Evolutionary conservation across 306 rosid species (phyloP).

Genomic region (Begonia masoniana): DNA sequence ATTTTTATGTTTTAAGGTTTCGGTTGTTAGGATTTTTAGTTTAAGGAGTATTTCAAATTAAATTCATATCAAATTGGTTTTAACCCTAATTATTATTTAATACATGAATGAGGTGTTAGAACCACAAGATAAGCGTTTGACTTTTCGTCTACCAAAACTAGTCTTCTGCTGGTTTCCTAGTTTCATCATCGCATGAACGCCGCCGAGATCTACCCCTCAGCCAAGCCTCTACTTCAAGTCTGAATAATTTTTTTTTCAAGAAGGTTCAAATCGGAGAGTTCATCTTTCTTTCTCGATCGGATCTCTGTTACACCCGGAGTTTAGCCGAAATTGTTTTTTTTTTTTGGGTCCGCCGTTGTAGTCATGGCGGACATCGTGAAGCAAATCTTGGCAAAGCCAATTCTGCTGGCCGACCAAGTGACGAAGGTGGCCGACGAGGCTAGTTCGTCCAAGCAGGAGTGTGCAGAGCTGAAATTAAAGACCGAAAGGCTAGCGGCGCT

Average conservation of each 20-base stretch:
- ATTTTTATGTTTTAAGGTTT: too few species aligned
- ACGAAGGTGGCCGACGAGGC: conserved; percentile 56
- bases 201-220: not conserved
- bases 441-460: conserved; percentile 49
- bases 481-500: conserved; percentile 58
- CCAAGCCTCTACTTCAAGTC: too few species aligned
- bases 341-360: conserved; percentile 21
- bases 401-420: conserved; percentile 65
- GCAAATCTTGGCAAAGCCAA: conserved; percentile 55
- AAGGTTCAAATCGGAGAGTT: not conserved
- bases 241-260: too few species aligned
- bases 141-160: conserved; percentile 15
- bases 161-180: too few species aligned
- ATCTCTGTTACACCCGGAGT: not conserved
- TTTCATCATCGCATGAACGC: not conserved
- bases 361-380: conserved; percentile 71
- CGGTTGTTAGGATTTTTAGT: too few species aligned
- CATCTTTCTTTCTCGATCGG: conserved; percentile 5
- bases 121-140: conserved; percentile 21
- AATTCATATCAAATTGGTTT: too few species aligned
- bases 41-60: too few species aligned
- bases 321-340: not conserved
- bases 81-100: too few species aligned
- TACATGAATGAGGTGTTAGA: too few species aligned
- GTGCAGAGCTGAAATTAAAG: conserved; percentile 50